A percentile compares a stretch with the other conserved stretches of the same genome.
phyloP scores from a whole-genome alignment of 2,329 filamentous ascomycete genomes.

The Beauveria australis region DNA sequence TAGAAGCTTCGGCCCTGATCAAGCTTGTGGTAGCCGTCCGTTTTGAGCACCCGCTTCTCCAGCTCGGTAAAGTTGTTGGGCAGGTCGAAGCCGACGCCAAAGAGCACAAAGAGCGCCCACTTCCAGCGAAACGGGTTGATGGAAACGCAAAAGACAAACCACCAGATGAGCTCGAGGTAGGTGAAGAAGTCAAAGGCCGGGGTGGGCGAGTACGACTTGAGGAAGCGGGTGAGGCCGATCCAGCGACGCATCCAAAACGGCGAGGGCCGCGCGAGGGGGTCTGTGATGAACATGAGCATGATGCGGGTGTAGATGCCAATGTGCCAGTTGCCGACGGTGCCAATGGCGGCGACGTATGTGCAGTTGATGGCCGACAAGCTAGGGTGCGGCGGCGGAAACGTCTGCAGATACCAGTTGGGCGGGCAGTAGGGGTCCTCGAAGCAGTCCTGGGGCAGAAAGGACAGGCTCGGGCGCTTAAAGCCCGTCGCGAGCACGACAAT shows the following conservation, averaged over 20 bases:
- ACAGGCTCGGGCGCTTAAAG: slow-evolving; percentile 63
- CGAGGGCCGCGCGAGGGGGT: slow-evolving; percentile 65
- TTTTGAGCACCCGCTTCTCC: slow-evolving; percentile 55
- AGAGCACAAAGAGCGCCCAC: slow-evolving; percentile 78
- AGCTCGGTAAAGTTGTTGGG: slow-evolving; percentile 58
- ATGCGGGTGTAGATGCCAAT: slow-evolving; percentile 86
- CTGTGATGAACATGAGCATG: slow-evolving; percentile 76
- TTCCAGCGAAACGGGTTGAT: slow-evolving; percentile 88
- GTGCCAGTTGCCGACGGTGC: slow-evolving; percentile 78
- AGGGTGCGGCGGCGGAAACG: slow-evolving; percentile 67
- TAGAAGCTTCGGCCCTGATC: slow-evolving; percentile 18
- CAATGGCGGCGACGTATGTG: slow-evolving; percentile 74
- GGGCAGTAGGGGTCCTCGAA: slow-evolving; percentile 68
- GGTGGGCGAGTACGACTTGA: slow-evolving; percentile 63
- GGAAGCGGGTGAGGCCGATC: slow-evolving; percentile 72
- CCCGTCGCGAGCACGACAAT: slow-evolving; percentile 79
- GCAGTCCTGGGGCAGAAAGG: slow-evolving; percentile 64
- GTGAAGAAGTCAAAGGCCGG: slow-evolving; percentile 86
- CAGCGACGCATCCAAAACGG: slow-evolving; percentile 72
- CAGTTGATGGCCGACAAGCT: slow-evolving; percentile 74
- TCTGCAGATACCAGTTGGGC: slow-evolving; percentile 84
- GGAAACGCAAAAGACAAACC: slow-evolving; percentile 71
- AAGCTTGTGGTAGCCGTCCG: slow-evolving; percentile 28
- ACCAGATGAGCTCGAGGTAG: slow-evolving; percentile 75
- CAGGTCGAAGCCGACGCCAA: slow-evolving; percentile 59